Evolutionary conservation across 2,329 filamentous ascomycete genomes (phyloP), one percentile per base, ranked within the genome.

Genomic region (Aspergillus transmontanensis): DNA sequence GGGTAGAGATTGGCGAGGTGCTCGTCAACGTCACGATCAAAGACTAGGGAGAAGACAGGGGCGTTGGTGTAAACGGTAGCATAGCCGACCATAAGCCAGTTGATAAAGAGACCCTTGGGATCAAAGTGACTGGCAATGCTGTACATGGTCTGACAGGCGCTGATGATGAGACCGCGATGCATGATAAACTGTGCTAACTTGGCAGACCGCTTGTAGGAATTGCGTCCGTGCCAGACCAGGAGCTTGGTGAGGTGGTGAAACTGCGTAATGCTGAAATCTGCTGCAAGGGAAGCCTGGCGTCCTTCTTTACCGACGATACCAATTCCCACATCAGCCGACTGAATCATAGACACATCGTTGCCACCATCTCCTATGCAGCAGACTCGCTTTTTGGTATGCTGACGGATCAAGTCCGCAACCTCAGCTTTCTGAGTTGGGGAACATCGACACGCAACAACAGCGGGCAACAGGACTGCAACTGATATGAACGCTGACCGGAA

Each of bases 291-390:
- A 41, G 95, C 95, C 81, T 99, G 95, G 26, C 92, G 89, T 39
- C 95, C 95, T 82, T 99, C 95, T 82, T 99, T 99, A 64, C 95
- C 95, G 0, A 98, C 95, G 66, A 99, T 99, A 65, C 95, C 95
- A 30, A 99, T 94, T 64, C 96, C 96, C 0, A 99, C 94, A 73
- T 99, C 95, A 0, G 96, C 95, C 9, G 95, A 94, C 82, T 98
- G 95, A 70, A 99, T 99, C 95, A 99, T 99, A 69, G 90, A 94
- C 6, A 99, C 95, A 76, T 99, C 96, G 79, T 99, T 99, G 71
- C 96, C 95, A 68, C 95, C 95, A 74, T 99, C 95, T 43, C 95
- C 95, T 69, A 99, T 99, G 75, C 95, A 98, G 80, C 94, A 97
- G 19, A 98, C 92, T 16, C 96, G 90, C 79, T 98, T 98, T 78